Evolutionary conservation across 768 basidiomycete genomes (phyloP).

Genomic region (Kwoniella newhampshirensis): DNA sequence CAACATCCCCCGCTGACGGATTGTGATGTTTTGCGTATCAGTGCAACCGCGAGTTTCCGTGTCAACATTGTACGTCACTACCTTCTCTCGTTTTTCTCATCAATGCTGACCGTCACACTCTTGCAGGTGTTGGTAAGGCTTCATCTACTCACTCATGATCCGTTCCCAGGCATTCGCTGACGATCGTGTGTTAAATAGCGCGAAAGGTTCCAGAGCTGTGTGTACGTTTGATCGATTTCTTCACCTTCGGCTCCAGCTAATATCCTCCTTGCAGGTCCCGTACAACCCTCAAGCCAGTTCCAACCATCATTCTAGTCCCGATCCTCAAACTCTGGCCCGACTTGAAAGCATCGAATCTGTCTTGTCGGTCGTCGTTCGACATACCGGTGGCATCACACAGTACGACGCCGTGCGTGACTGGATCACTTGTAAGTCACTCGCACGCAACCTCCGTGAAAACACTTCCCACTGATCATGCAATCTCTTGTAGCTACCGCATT

Average conservation of each 20-base stretch:
- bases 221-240: conserved; percentile 25
- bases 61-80: conserved; percentile 49
- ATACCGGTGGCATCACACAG: conserved; percentile 34
- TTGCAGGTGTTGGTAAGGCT: conserved; percentile 34
- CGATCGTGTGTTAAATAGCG: conserved; percentile 18
- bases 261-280: conserved; percentile 32
- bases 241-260: background rate
- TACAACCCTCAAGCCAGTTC: conserved; percentile 44
- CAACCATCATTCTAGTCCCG: conserved; percentile 15
- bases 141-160: background rate
- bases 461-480: background rate
- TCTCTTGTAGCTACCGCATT: conserved; percentile 5
- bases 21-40: too few relatives aligned
- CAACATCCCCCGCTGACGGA: too few relatives aligned
- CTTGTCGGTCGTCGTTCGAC: conserved; percentile 34
- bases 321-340: conserved; percentile 30
- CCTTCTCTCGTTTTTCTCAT: background rate
- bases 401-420: conserved; percentile 41
- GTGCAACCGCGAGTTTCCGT: conserved; percentile 52
- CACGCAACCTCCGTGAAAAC: background rate
- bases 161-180: too few relatives aligned
- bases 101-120: background rate
- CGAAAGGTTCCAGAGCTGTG: conserved; percentile 52
- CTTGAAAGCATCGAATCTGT: conserved; percentile 38
- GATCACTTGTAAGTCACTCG: conserved; percentile 29